Evolutionary conservation across 495 filamentous ascomycete genomes (phyloP).

Genomic region (Stereocaulon alpinum): DNA sequence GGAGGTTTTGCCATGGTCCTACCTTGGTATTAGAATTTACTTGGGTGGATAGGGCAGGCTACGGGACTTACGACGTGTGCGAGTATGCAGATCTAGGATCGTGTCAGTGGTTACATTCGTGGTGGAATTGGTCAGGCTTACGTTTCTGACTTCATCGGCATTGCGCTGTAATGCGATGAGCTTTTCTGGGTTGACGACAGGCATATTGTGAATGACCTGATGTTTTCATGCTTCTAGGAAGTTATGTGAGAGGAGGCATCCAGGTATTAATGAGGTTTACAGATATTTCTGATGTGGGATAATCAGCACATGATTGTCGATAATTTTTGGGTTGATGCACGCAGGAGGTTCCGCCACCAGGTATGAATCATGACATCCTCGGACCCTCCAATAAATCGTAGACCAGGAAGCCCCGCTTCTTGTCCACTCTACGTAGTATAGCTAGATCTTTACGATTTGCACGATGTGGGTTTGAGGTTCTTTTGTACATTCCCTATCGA

Average conservation of each 20-base stretch:
- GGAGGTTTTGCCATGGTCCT: conserved; percentile 97
- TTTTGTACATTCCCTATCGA: neutral
- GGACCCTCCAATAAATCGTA: too few species aligned
- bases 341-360: too few species aligned
- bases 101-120: conserved; percentile 23
- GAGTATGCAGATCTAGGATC: conserved; percentile 83
- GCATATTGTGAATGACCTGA: conserved; percentile 48
- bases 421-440: too few species aligned
- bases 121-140: conserved; percentile 38
- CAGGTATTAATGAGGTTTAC: neutral
- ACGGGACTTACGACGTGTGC: conserved; percentile 71
- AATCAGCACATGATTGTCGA: too few species aligned
- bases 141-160: conserved; percentile 80
- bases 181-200: conserved; percentile 78
- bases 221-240: neutral
- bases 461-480: neutral
- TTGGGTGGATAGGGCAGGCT: neutral
- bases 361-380: too few species aligned
- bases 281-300: neutral
- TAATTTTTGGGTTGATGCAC: too few species aligned
- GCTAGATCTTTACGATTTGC: too few species aligned
- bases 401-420: too few species aligned
- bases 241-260: neutral
- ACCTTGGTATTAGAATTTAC: conserved; percentile 12
- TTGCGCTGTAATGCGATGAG: conserved; percentile 75